Evolutionary conservation across 768 basidiomycete species (phyloP).

Genomic region (Russula brevipes): DNA sequence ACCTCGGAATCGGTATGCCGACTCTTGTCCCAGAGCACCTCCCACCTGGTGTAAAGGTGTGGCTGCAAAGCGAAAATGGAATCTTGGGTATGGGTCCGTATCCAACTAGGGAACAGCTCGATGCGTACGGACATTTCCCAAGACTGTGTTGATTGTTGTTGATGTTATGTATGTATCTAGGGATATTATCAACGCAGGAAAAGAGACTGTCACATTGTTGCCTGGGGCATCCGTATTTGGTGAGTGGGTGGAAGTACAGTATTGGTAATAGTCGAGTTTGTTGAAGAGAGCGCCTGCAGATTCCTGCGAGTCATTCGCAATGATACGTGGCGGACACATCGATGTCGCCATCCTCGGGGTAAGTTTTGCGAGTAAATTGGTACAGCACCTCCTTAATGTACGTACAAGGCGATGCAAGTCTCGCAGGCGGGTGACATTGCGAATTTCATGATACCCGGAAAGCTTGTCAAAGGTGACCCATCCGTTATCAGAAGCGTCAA

Average conservation of each 20-base stretch:
- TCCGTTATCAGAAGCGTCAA: background rate
- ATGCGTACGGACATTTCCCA: constrained; percentile 52
- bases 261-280: background rate
- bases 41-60: constrained; percentile 69
- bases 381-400: constrained; percentile 3
- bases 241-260: constrained; percentile 32
- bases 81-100: constrained; percentile 90
- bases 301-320: constrained; percentile 90
- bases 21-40: constrained; percentile 81
- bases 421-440: constrained; percentile 90
- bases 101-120: constrained; percentile 71
- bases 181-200: constrained; percentile 92
- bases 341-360: constrained; percentile 92
- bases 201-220: constrained; percentile 88
- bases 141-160: background rate
- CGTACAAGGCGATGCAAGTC: constrained; percentile 85
- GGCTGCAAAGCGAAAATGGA: constrained; percentile 89
- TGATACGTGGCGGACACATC: constrained; percentile 97
- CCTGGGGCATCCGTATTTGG: constrained; percentile 92
- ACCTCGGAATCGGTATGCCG: constrained; percentile 88
- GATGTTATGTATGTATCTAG: constrained; percentile 35
- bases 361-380: constrained; percentile 32
- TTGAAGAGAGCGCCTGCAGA: constrained; percentile 40
- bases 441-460: constrained; percentile 98
- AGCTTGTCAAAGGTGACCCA: constrained; percentile 68